phyloP scores from a whole-genome alignment of 2,329 filamentous ascomycete genomes.

The Esteya vermicola region DNA sequence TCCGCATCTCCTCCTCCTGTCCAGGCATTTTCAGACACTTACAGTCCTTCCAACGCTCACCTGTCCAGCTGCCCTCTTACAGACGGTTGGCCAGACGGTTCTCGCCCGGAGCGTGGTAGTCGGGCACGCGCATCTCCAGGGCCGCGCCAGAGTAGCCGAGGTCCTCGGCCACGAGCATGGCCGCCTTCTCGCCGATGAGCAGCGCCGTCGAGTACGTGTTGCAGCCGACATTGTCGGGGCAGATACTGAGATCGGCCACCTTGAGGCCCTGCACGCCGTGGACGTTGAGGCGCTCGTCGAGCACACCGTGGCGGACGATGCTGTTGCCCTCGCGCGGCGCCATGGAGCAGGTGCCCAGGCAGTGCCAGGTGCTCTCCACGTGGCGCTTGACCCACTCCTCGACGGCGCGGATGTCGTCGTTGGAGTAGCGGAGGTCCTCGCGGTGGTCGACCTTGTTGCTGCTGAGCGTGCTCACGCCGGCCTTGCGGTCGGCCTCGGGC shows the following conservation, averaged over 20 bases:
- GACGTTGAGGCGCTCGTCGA: conserved; percentile 65
- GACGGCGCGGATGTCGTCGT: conserved; percentile 47
- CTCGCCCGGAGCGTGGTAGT: conserved; percentile 44
- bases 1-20: neutral
- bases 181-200: conserved; percentile 63
- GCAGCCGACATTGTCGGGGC: conserved; percentile 64
- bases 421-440: conserved; percentile 51
- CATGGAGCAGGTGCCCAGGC: conserved; percentile 58
- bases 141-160: conserved; percentile 58
- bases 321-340: conserved; percentile 62
- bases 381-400: conserved; percentile 60
- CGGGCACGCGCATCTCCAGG: conserved; percentile 63
- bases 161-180: conserved; percentile 56
- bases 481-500: conserved; percentile 33
- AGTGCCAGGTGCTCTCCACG: conserved; percentile 65
- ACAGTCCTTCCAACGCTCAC: no score
- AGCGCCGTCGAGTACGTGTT: conserved; percentile 58
- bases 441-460: conserved; percentile 47
- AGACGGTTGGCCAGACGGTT: conserved; percentile 23
- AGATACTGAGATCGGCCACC: conserved; percentile 63
- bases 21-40: no score
- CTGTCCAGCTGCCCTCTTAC: conserved; percentile 10
- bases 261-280: conserved; percentile 66
- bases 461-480: conserved; percentile 36
- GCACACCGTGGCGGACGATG: conserved; percentile 66